Evolutionary conservation across 2,329 filamentous ascomycete species (phyloP), one percentile per base, ranked within the genome.

Genomic region (Torrubiellomyces zombiae): DNA sequence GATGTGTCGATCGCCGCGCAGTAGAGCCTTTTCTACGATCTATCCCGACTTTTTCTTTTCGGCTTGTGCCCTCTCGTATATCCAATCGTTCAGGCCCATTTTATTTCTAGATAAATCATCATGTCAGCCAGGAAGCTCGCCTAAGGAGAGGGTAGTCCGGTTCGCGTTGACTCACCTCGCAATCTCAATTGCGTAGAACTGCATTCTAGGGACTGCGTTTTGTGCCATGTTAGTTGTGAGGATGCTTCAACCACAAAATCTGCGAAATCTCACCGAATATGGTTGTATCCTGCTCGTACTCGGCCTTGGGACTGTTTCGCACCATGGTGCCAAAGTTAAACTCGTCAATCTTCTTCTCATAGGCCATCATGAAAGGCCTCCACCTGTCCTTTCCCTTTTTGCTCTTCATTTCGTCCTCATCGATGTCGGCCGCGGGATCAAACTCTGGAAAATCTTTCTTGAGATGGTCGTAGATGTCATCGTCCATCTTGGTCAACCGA

Each of bases 291-390:
- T 91, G 63, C 26, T 75, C 80, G 48, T 98, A 95, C 52, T 94
- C 86, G 26, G 53, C 70, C 40, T 78, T 80, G 18, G 82, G 66
- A 43, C 67, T 79, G 29, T 69, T 65, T 29, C 89, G 72, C 40
- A 98, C 51, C 67, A 98, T 85, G 17, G 89, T 94, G 28, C 89
- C 89, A 52, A 94, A 98, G 61, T 94, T 98, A 63, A 75, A 98
- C 55, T 98, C 91, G 35, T 89, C 77, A n/a, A 98, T 62, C 55
- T 69, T 86, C 54, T 92, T 85, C 58, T 95, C 83, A 51, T 94
- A 98, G 33, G 65, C 60, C 64, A 78, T 85, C 67, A 94, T 78
- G 58, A 94, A 98, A 36, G 77, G 79, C 43, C 89, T 73, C 89
- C 89, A 98, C 48, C 68, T 67, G 55, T 91, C 82, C 63, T 98